Conservation (phyloP, 306 rosid genomes). For the Clitoria ternatea region DNA sequence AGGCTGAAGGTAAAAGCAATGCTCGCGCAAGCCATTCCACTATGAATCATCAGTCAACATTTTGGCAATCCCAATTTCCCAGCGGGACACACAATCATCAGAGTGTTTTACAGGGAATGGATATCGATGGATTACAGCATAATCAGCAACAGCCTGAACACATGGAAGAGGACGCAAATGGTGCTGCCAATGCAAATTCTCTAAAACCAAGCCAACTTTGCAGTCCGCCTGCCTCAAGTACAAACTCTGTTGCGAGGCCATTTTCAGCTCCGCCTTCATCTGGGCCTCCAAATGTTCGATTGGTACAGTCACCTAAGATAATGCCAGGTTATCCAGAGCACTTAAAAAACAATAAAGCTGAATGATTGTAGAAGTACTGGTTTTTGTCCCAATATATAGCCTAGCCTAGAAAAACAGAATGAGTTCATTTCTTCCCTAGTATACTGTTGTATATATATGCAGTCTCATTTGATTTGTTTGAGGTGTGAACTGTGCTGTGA, state of each 20-base stretch:
- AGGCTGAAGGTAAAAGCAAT: constrained; percentile 47
- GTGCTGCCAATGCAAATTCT: constrained; percentile 22
- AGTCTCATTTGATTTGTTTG: constrained; percentile 1
- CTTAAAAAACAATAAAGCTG: background rate
- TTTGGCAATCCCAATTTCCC: constrained; percentile 61
- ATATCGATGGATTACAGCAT: constrained; percentile 36
- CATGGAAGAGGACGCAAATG: constrained; percentile 39
- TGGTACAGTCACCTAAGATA: constrained; percentile 35
- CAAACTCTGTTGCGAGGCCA: constrained; percentile 34
- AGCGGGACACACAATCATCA: constrained; percentile 35
- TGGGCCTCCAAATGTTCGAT: constrained; percentile 37
- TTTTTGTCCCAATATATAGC: background rate
- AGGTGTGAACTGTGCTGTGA: background rate
- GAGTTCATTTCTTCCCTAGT: background rate
- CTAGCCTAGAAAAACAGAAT: background rate
- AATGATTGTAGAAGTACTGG: background rate
- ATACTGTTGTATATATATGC: background rate
- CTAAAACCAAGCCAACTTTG: constrained; percentile 38
- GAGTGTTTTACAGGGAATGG: constrained; percentile 49
- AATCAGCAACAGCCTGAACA: constrained; percentile 45
- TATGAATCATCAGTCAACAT: constrained; percentile 39
- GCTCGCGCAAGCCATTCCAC: constrained; percentile 34
- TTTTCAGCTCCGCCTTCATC: constrained; percentile 41
- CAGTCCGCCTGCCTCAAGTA: constrained; percentile 41
- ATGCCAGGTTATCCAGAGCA: constrained; percentile 37